These are phyloP conservation scores for Neckera pumila DNA, from an alignment of 225 moss, liverwort and hornwort species.

Conservation along the genomic window DNA sequence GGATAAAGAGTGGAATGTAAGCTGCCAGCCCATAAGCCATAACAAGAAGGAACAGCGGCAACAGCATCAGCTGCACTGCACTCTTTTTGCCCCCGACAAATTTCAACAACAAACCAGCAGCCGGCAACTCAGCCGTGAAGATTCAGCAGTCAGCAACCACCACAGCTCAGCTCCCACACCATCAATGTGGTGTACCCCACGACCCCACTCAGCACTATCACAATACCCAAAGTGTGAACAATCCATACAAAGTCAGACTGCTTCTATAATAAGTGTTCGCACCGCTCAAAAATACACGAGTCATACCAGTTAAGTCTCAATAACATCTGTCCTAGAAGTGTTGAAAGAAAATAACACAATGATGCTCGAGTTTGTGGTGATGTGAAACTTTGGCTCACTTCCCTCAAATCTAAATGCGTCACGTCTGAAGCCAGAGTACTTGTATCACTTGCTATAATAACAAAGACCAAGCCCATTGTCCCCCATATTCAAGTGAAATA, in stretches of 20 bases:
- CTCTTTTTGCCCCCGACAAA: conserved; percentile 20
- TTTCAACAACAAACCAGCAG: conserved; percentile 42
- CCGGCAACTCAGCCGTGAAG: conserved; percentile 43
- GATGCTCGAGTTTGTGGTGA: conserved; percentile 18
- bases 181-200: conserved; percentile 71
- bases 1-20: conserved; percentile 27
- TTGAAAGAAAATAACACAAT: conserved; percentile 11
- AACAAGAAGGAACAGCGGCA: conserved; percentile 33
- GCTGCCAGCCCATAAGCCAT: conserved; percentile 19
- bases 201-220: conserved; percentile 99
- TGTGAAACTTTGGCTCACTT: conserved; percentile 8
- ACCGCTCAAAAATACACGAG: conserved; percentile 15
- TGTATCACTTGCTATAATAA: conserved; percentile 34
- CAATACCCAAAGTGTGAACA: conserved; percentile 77
- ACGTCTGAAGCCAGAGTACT: background rate
- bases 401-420: conserved; percentile 9
- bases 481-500: conserved; percentile 26
- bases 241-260: conserved; percentile 66
- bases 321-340: conserved; percentile 23
- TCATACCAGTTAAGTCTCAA: conserved; percentile 25
- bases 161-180: conserved; percentile 99
- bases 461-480: conserved; percentile 19
- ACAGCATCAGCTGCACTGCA: conserved; percentile 39
- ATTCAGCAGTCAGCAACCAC: conserved; percentile 62
- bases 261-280: conserved; percentile 1